Conservation (phyloP, 2,329 filamentous ascomycete species). For the Cladosporium sp. region DNA sequence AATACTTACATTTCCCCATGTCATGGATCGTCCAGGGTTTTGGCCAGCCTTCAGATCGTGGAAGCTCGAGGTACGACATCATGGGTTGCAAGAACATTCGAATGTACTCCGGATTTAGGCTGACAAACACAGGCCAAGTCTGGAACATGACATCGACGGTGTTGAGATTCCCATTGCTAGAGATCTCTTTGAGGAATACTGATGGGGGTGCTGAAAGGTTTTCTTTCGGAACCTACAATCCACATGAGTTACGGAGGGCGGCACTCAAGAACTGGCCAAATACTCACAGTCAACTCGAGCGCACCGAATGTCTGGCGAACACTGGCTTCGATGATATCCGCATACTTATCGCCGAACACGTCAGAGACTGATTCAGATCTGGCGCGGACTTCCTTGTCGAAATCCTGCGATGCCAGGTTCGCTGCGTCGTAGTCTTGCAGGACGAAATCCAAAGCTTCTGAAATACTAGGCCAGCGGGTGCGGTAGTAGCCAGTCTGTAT, state of each 20-base stretch:
- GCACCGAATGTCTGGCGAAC: slow-evolving; percentile 26
- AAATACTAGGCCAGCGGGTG: slow-evolving; percentile 20
- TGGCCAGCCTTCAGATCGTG: slow-evolving; percentile 17
- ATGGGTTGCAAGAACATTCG: slow-evolving; percentile 15
- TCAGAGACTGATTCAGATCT: slow-evolving; percentile 21
- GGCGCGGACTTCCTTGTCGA: slow-evolving; percentile 21
- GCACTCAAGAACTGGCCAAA: not conserved
- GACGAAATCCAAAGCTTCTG: slow-evolving; percentile 20
- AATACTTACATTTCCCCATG: slow-evolving; percentile 43
- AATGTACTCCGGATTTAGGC: slow-evolving; percentile 60
- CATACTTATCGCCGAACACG: slow-evolving; percentile 24
- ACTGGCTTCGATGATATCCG: slow-evolving; percentile 26
- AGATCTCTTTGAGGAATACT: slow-evolving; percentile 56
- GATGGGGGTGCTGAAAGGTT: slow-evolving; percentile 18
- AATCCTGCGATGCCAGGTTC: slow-evolving; percentile 13
- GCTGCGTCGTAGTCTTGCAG: slow-evolving; percentile 18
- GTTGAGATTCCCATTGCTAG: slow-evolving; percentile 52
- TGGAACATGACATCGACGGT: slow-evolving; percentile 67
- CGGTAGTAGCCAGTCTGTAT: slow-evolving; percentile 25
- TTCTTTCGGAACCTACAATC: slow-evolving; percentile 17
- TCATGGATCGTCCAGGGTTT: slow-evolving; percentile 65
- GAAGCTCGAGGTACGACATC: slow-evolving; percentile 19
- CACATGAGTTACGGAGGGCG: not conserved
- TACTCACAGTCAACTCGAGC: slow-evolving; percentile 23
- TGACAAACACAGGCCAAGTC: slow-evolving; percentile 74